Evolutionary conservation across 768 basidiomycete species (phyloP).

Genomic region (Macrocybe gigantea): DNA sequence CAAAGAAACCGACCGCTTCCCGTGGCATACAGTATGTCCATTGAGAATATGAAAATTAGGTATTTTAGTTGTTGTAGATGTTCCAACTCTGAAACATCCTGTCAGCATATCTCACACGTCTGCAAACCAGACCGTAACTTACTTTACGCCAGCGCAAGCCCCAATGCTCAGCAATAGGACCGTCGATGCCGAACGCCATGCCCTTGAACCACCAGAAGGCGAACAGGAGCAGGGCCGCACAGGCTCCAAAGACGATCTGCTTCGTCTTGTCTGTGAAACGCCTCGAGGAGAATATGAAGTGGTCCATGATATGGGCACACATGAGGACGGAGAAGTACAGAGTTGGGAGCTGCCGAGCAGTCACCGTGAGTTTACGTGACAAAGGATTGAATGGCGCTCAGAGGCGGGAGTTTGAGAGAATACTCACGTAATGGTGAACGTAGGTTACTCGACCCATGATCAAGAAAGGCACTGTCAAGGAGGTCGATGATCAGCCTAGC

Average conservation of each 20-base stretch:
- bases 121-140: slow-evolving; percentile 12
- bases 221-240: slow-evolving; percentile 53
- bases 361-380: neutral
- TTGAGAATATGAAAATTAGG: neutral
- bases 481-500: neutral
- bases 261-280: slow-evolving; percentile 62
- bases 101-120: neutral
- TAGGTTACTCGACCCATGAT: slow-evolving; percentile 98
- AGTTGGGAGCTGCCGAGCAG: slow-evolving; percentile 67
- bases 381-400: too few species aligned
- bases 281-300: slow-evolving; percentile 81
- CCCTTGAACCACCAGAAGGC: slow-evolving; percentile 95
- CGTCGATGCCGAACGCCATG: slow-evolving; percentile 88
- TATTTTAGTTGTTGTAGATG: slow-evolving; percentile 17
- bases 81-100: slow-evolving; percentile 21
- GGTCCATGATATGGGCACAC: slow-evolving; percentile 86
- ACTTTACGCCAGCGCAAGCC: slow-evolving; percentile 77
- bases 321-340: slow-evolving; percentile 96
- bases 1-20: too few species aligned
- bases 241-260: slow-evolving; percentile 60
- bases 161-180: slow-evolving; percentile 74
- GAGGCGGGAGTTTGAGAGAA: neutral
- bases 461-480: slow-evolving; percentile 77
- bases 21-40: neutral
- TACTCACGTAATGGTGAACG: slow-evolving; percentile 88